These are phyloP conservation scores for Podila verticillata DNA, from an alignment of 192 early-diverging fungal genomes.

Conservation along the genomic window DNA sequence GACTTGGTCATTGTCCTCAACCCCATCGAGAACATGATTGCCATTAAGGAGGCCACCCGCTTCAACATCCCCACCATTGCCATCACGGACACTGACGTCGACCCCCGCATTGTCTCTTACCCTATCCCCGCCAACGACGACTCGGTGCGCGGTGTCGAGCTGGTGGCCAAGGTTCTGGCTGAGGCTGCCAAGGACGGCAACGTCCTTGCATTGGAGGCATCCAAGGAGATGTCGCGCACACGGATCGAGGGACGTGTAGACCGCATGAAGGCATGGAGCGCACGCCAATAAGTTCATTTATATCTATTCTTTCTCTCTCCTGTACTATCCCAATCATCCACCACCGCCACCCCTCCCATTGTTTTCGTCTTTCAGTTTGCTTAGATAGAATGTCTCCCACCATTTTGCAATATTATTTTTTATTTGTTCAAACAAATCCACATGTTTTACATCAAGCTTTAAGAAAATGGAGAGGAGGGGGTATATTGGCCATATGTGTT, in stretches of 20 bases:
- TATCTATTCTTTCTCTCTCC: not conserved
- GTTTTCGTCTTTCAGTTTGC: not conserved
- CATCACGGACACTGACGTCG: constrained; percentile 91
- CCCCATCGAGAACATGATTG: constrained; percentile 81
- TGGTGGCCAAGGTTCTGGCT: constrained; percentile 85
- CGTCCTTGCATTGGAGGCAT: constrained; percentile 17
- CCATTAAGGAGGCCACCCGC: constrained; percentile 81
- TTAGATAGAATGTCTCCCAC: too few relatives aligned
- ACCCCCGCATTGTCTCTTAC: constrained; percentile 86
- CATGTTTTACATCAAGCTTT: too few relatives aligned
- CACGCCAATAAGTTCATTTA: constrained; percentile 23
- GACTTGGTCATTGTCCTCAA: constrained; percentile 88
- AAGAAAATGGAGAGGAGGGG: too few relatives aligned
- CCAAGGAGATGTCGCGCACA: constrained; percentile 14
- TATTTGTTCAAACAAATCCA: too few relatives aligned
- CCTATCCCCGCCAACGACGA: constrained; percentile 97
- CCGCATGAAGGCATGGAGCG: constrained; percentile 39
- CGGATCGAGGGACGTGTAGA: constrained; percentile 50
- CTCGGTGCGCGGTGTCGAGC: constrained; percentile 75
- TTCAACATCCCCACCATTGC: constrained; percentile 89
- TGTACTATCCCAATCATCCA: not conserved
- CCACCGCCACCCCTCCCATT: not conserved
- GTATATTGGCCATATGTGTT: too few relatives aligned
- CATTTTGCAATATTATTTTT: too few relatives aligned
- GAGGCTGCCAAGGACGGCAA: constrained; percentile 74